phyloP scores from a whole-genome alignment of 2,329 filamentous ascomycete genomes.

The Microsporum canis region DNA sequence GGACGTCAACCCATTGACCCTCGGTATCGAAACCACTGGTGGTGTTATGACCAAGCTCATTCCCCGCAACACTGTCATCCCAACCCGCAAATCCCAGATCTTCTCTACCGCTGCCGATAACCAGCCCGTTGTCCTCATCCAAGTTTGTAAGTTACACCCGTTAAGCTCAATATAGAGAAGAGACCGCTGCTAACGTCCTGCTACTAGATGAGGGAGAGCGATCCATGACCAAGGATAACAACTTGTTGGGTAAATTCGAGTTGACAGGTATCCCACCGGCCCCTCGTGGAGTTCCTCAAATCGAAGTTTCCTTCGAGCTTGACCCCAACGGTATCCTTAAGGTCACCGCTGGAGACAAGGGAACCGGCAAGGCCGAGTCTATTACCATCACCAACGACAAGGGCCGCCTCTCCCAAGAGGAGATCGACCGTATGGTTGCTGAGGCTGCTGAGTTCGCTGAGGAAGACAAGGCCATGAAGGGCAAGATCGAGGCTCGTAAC shows the following conservation, averaged over 20 bases:
- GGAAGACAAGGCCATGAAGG: conserved; percentile 95
- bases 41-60: conserved; percentile 98
- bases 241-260: conserved; percentile 95
- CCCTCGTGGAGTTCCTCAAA: conserved; percentile 91
- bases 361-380: conserved; percentile 90
- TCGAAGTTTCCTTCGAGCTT: conserved; percentile 95
- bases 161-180: no score
- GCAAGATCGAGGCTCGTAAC: conserved; percentile 94
- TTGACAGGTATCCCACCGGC: conserved; percentile 90
- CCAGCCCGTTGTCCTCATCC: conserved; percentile 89
- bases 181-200: conserved; percentile 15
- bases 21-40: conserved; percentile 94
- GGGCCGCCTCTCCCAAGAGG: conserved; percentile 88
- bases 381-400: conserved; percentile 99
- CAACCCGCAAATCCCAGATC: conserved; percentile 94
- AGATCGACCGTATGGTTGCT: conserved; percentile 98
- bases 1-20: conserved; percentile 92
- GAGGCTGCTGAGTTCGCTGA: conserved; percentile 98
- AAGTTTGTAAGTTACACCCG: conserved; percentile 53
- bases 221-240: conserved; percentile 92
- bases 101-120: conserved; percentile 96
- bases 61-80: conserved; percentile 85
- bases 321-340: conserved; percentile 98
- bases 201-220: conserved; percentile 66
- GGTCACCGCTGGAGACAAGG: conserved; percentile 94